Evolutionary conservation across 1,139 yeast species (phyloP).

Genomic region (Scheffersomyces titani): DNA sequence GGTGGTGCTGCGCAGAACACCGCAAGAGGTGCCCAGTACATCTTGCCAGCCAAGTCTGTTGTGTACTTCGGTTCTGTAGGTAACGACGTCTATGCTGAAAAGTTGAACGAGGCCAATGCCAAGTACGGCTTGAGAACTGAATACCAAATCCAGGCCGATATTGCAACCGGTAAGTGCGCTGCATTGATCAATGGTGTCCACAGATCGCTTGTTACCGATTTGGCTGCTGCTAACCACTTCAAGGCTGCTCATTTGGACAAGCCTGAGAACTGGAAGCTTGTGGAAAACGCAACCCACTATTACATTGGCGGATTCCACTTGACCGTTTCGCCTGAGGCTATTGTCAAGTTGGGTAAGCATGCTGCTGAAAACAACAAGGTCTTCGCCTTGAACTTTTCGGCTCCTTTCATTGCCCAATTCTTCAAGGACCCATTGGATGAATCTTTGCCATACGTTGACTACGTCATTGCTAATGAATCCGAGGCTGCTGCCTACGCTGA

Average conservation of each 20-base stretch:
- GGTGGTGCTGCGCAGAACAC: constrained; percentile 99
- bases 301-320: constrained; percentile 98
- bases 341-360: constrained; percentile 84
- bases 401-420: constrained; percentile 95
- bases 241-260: constrained; percentile 82
- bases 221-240: constrained; percentile 98
- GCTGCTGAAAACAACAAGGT: constrained; percentile 85
- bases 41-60: constrained; percentile 79
- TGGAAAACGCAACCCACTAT: constrained; percentile 76
- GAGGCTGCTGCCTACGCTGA: constrained; percentile 96
- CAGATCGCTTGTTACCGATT: constrained; percentile 93
- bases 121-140: constrained; percentile 85
- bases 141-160: constrained; percentile 74
- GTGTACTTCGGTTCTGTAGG: constrained; percentile 97
- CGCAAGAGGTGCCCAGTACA: constrained; percentile 97
- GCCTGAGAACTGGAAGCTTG: constrained; percentile 88
- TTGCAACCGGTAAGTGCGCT: constrained; percentile 97
- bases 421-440: constrained; percentile 89
- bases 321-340: constrained; percentile 96
- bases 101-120: constrained; percentile 78
- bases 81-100: constrained; percentile 82
- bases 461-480: constrained; percentile 91
- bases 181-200: constrained; percentile 85
- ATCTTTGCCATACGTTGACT: constrained; percentile 85
- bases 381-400: constrained; percentile 84